Conservation (phyloP, 345 rosid species). For the Aurinia saxatilis region DNA sequence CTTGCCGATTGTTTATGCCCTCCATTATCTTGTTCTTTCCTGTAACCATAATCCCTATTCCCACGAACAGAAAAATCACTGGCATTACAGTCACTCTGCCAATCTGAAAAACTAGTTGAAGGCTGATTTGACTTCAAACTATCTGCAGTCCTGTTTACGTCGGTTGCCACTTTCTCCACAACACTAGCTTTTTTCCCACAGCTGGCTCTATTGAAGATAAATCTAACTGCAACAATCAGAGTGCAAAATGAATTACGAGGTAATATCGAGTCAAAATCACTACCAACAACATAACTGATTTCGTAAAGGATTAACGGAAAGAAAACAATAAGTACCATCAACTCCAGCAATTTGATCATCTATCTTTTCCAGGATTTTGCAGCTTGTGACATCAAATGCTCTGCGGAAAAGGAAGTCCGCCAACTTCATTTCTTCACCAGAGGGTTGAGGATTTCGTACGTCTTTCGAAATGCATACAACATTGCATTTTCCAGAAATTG, state of each 20-base stretch:
- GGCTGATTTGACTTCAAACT: conserved; percentile 1
- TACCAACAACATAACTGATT: conserved; percentile 2
- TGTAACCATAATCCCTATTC: background rate
- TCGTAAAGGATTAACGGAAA: background rate
- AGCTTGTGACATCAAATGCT: conserved; percentile 51
- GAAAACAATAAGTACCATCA: conserved; percentile 43
- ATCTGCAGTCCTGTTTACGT: background rate
- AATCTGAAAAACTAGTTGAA: conserved; percentile 3
- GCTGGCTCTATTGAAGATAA: conserved; percentile 42
- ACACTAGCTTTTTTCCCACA: conserved; percentile 5
- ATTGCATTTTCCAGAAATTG: conserved; percentile 71
- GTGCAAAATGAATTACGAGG: conserved; percentile 16
- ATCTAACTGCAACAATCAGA: conserved; percentile 50
- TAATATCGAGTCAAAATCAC: background rate
- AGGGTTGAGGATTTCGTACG: conserved; percentile 54
- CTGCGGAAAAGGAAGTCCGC: conserved; percentile 62
- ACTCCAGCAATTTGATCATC: conserved; percentile 56
- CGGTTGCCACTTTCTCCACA: conserved; percentile 17
- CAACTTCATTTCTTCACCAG: conserved; percentile 40
- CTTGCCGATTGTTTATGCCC: conserved; percentile 7
- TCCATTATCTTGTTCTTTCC: conserved; percentile 16
- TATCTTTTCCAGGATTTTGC: conserved; percentile 34
- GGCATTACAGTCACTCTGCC: background rate
- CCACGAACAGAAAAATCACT: background rate
- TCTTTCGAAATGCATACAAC: conserved; percentile 71